phyloP scores from a whole-genome alignment of 441 rosid species.

The Eruca vesicaria region DNA sequence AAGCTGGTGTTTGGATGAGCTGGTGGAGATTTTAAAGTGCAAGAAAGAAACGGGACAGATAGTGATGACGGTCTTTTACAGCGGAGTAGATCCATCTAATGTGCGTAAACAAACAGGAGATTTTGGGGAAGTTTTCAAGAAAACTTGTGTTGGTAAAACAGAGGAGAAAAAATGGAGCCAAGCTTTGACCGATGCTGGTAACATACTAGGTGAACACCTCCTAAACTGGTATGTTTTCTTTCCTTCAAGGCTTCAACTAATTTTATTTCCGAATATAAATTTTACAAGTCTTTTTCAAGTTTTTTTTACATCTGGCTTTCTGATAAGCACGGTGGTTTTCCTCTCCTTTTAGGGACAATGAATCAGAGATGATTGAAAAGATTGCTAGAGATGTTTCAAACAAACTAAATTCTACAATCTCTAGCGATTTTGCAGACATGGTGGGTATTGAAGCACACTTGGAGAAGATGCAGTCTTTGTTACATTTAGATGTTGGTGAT shows the following conservation, averaged over 20 bases:
- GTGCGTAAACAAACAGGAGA: not conserved
- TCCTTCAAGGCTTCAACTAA: too few relatives aligned
- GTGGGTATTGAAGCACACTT: not conserved
- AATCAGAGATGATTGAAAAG: not conserved
- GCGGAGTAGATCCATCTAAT: not conserved
- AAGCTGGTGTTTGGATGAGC: not conserved
- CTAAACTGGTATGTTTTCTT: not conserved
- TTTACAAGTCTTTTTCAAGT: too few relatives aligned
- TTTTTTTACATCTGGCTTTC: too few relatives aligned
- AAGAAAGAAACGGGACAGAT: not conserved
- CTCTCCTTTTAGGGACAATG: not conserved
- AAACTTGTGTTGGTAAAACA: not conserved
- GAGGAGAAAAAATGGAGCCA: not conserved
- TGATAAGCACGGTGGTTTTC: not conserved
- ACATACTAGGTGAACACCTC: not conserved
- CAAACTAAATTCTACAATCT: not conserved
- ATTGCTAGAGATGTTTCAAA: not conserved
- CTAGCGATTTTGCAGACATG: not conserved
- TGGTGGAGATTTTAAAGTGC: not conserved
- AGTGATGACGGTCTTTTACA: not conserved
- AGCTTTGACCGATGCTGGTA: not conserved
- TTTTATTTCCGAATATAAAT: too few relatives aligned
- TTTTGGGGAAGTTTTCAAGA: not conserved
- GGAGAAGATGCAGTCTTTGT: not conserved
- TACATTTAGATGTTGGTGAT: not conserved